A percentile compares a stretch with the other conserved stretches of the same genome.
Conservation (phyloP, 2,329 filamentous ascomycete species). For the Aspergillus proliferans region DNA sequence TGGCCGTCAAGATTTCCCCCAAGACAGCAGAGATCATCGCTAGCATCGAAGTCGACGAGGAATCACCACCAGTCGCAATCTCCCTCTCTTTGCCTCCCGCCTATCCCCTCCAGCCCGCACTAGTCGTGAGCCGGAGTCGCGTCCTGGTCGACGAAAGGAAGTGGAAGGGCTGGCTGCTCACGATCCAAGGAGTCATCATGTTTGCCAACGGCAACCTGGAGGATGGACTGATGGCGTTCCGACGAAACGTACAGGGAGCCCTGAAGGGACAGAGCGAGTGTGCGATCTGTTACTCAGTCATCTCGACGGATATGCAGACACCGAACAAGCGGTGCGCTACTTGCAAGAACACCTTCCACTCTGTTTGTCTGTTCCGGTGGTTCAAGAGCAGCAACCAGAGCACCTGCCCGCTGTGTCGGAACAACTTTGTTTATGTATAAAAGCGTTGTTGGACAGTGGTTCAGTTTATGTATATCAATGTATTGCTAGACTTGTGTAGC, state of each 20-base stretch:
- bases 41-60: conserved; percentile 81
- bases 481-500: neutral
- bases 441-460: neutral
- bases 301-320: conserved; percentile 79
- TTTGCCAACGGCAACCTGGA: conserved; percentile 85
- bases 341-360: conserved; percentile 91
- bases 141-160: conserved; percentile 86
- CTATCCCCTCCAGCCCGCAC: conserved; percentile 75
- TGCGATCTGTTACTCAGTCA: conserved; percentile 93
- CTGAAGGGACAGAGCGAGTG: conserved; percentile 93
- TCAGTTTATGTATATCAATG: neutral
- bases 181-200: conserved; percentile 84
- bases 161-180: conserved; percentile 86
- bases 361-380: conserved; percentile 89
- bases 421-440: conserved; percentile 64
- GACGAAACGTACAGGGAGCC: conserved; percentile 77
- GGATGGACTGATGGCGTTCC: conserved; percentile 79
- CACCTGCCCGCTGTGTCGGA: conserved; percentile 87
- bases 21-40: conserved; percentile 71
- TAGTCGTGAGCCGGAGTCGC: conserved; percentile 69
- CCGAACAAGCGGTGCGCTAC: conserved; percentile 88
- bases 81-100: conserved; percentile 71
- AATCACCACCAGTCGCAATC: conserved; percentile 73
- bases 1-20: conserved; percentile 65
- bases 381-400: conserved; percentile 90